Evolutionary conservation across 2,329 filamentous ascomycete genomes (phyloP).

Genomic region (Trichoderma endophyticum): DNA sequence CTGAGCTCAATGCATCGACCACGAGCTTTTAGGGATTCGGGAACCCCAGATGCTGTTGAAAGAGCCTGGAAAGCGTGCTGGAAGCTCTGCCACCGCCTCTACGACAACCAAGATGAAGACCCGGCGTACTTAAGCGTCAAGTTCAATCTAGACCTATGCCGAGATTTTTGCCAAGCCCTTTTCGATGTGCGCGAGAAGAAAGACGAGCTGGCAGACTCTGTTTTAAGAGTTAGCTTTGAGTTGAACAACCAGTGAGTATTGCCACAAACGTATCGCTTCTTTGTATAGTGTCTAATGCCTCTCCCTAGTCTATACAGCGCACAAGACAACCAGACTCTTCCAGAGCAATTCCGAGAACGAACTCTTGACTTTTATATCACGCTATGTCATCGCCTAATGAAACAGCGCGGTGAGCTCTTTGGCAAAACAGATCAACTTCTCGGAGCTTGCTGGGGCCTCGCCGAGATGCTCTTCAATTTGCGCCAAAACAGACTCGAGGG

Average conservation of each 20-base stretch:
- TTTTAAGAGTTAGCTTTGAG: constrained; percentile 89
- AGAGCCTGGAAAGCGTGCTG: constrained; percentile 92
- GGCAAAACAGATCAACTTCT: constrained; percentile 83
- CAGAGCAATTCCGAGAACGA: constrained; percentile 81
- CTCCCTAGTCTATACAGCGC: constrained; percentile 72
- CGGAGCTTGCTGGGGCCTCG: constrained; percentile 82
- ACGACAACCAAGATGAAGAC: constrained; percentile 73
- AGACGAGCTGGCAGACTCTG: constrained; percentile 78
- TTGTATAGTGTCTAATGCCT: constrained; percentile 26
- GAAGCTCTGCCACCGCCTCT: constrained; percentile 86
- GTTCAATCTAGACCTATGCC: constrained; percentile 78
- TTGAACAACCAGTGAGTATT: constrained; percentile 76
- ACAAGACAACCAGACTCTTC: constrained; percentile 73
- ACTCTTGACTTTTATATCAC: constrained; percentile 95
- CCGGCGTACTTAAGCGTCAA: constrained; percentile 63
- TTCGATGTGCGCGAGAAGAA: constrained; percentile 80
- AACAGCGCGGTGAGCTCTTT: constrained; percentile 73
- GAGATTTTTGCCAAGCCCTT: constrained; percentile 86
- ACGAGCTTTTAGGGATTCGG: constrained; percentile 72
- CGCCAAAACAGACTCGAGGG: constrained; percentile 77
- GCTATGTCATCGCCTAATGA: constrained; percentile 93
- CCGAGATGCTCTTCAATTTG: constrained; percentile 89
- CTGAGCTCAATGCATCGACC: constrained; percentile 81
- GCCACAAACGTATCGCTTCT: not conserved
- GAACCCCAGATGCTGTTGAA: constrained; percentile 74